A percentile compares a stretch with the other conserved stretches of the same genome.
Evolutionary conservation across 2,329 filamentous ascomycete genomes (phyloP).

Genomic region (Tolypocladium tropicale): DNA sequence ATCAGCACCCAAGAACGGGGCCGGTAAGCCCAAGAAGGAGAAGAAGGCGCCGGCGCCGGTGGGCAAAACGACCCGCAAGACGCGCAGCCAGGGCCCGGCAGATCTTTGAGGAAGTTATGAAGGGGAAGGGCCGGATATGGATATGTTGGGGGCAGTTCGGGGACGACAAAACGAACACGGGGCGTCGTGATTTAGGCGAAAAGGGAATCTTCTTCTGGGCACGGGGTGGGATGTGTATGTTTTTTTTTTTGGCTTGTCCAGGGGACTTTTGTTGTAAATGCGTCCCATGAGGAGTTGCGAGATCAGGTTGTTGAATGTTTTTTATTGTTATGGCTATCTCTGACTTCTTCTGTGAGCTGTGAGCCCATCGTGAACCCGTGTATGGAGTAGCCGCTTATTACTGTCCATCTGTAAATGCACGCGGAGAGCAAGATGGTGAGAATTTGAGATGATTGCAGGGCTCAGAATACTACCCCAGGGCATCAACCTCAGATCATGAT

Average conservation of each 20-base stretch:
- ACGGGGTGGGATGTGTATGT: not conserved
- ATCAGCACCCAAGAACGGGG: slow-evolving; percentile 15
- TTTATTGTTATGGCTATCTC: not conserved
- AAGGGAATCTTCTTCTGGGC: not conserved
- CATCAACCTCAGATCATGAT: no score
- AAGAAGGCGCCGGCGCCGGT: slow-evolving; percentile 22
- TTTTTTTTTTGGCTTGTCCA: not conserved
- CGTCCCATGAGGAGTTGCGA: not conserved
- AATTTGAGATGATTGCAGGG: no score
- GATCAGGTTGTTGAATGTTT: not conserved
- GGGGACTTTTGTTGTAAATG: not conserved
- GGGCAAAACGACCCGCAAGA: slow-evolving; percentile 29
- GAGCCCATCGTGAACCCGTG: not conserved
- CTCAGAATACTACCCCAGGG: no score
- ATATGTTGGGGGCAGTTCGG: not conserved
- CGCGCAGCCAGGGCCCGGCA: slow-evolving; percentile 30
- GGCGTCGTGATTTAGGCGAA: not conserved
- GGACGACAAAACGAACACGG: not conserved
- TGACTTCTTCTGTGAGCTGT: not conserved
- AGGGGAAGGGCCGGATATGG: not conserved
- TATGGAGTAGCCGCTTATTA: no score
- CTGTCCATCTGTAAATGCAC: no score
- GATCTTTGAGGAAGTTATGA: slow-evolving; percentile 10
- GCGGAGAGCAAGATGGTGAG: no score
- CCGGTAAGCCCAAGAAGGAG: slow-evolving; percentile 21